phyloP scores from a whole-genome alignment of 2,329 filamentous ascomycete species.

The Aspergillus proliferans region DNA sequence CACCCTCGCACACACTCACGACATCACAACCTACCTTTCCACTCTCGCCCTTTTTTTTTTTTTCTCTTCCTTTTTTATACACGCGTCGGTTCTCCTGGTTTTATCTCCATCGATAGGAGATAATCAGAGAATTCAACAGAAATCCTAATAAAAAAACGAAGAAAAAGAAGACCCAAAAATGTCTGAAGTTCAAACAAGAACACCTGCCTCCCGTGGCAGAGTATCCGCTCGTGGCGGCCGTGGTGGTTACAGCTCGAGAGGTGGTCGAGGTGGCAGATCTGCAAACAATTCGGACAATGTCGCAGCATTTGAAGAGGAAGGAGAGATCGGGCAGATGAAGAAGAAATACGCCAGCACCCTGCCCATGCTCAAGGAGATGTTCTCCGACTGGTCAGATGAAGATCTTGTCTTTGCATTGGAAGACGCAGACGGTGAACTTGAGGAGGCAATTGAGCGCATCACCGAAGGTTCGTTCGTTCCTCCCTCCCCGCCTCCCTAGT shows the following conservation, averaged over 20 bases:
- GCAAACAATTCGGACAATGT: conserved; percentile 63
- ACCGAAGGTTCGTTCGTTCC: conserved; percentile 37
- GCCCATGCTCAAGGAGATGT: conserved; percentile 80
- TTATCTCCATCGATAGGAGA: conserved; percentile 19
- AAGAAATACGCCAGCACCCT: conserved; percentile 79
- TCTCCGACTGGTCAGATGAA: conserved; percentile 90
- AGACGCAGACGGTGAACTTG: conserved; percentile 55
- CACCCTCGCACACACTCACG: not conserved
- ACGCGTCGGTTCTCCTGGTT: not conserved
- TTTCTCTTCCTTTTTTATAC: conserved; percentile 16
- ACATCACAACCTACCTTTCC: conserved; percentile 13
- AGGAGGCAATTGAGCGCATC: conserved; percentile 46
- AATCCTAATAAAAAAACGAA: conserved; percentile 23
- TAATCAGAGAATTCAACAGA: conserved; percentile 28
- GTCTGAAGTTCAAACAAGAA: conserved; percentile 90
- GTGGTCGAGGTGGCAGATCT: conserved; percentile 62
- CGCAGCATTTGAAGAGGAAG: conserved; percentile 68
- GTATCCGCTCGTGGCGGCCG: conserved; percentile 81
- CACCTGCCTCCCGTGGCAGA: conserved; percentile 78
- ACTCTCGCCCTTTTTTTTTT: conserved; percentile 19
- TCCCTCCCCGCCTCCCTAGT: not conserved
- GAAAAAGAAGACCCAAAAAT: conserved; percentile 44
- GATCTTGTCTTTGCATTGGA: conserved; percentile 89
- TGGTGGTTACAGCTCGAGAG: conserved; percentile 65
- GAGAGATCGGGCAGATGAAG: conserved; percentile 86